A percentile compares a stretch with the other conserved stretches of the same genome.
These are phyloP conservation scores for Psilocybe cubensis DNA, from an alignment of 768 basidiomycete species.

Conservation along the genomic window DNA sequence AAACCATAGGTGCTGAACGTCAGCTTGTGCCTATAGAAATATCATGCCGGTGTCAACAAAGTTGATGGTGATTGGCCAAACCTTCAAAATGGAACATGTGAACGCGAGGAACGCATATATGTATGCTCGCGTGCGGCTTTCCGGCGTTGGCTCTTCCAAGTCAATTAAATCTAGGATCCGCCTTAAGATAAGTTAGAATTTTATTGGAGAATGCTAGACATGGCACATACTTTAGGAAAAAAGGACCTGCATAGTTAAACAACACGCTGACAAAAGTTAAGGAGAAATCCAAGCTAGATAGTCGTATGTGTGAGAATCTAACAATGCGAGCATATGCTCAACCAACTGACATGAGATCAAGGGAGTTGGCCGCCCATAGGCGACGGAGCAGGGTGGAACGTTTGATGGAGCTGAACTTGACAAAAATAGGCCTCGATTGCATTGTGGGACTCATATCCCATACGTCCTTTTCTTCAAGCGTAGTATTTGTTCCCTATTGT, in stretches of 20 bases:
- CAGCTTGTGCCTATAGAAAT: conserved; percentile 53
- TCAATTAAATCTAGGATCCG: conserved; percentile 65
- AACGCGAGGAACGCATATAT: conserved; percentile 82
- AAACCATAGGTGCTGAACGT: conserved; percentile 80
- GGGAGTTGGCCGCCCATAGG: conserved; percentile 47
- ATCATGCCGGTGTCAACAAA: not conserved
- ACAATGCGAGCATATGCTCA: not conserved
- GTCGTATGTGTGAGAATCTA: not conserved
- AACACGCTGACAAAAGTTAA: conserved; percentile 71
- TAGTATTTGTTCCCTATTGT: conserved; percentile 47
- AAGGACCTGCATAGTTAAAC: conserved; percentile 83
- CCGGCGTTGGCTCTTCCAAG: conserved; percentile 43
- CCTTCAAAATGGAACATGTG: conserved; percentile 60
- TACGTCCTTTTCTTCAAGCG: conserved; percentile 72
- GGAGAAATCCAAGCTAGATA: conserved; percentile 61
- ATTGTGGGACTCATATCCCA: conserved; percentile 72
- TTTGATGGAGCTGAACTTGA: conserved; percentile 44
- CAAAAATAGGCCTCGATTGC: conserved; percentile 68
- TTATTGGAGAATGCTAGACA: not conserved
- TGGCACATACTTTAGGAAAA: conserved; percentile 76
- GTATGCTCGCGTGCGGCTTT: conserved; percentile 64
- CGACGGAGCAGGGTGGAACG: conserved; percentile 44
- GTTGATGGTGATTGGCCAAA: conserved; percentile 6
- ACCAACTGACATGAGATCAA: conserved; percentile 45
- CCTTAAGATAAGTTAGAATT: conserved; percentile 29